Base-by-base conservation (phyloP, 2,329 filamentous ascomycete genomes). In the Pseudogymnoascus sp. region DNA sequence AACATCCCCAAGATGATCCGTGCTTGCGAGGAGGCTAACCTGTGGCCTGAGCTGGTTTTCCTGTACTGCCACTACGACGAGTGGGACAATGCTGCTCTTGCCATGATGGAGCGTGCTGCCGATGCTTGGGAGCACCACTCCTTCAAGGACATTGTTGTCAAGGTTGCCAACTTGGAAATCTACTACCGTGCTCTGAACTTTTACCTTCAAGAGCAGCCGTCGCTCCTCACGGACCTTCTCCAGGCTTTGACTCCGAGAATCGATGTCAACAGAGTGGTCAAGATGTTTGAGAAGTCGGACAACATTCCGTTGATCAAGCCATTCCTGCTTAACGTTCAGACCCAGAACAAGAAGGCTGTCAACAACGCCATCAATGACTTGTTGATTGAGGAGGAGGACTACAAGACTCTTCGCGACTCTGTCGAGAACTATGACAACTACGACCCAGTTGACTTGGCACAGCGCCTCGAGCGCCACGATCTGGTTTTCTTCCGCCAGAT, bases 381-480 rank as follows among this genome's bases (percentile, higher is more conserved):
- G 56, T 81, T 99, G 70, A 99, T 99, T 65, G 95, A 99, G 77
- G 95, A 99, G 77, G 96, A 99, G 75, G 96, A 99, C 75, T 93
- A 99, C 84, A 97, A 99, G 87, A 97, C 93, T 15, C 83, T 99
- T 29, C 90, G 92, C 62, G 95, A 99, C 77, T 99, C 95, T 1
- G 93, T 97, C 10, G 91, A 97, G 79, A 96, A 96, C 79, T 96
- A 97, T 76, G 95, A 99, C 82, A 99, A 99, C 79, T 99, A 97
- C 74, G 96, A 99, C 75, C 89, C 93, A 2, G 90, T 96, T 56
- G 93, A 96, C 26, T 85, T 99, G 65, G 96, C 95, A 1, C 85
- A 90, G 74, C 90, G 95, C 63, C 83, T 99, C 10, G 96, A 99
- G 84, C 95, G 95, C 80, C 96, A 99, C 74, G 95, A 99, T 64